phyloP scores from a whole-genome alignment of 495 filamentous ascomycete species.

The Talaromyces ruber region DNA sequence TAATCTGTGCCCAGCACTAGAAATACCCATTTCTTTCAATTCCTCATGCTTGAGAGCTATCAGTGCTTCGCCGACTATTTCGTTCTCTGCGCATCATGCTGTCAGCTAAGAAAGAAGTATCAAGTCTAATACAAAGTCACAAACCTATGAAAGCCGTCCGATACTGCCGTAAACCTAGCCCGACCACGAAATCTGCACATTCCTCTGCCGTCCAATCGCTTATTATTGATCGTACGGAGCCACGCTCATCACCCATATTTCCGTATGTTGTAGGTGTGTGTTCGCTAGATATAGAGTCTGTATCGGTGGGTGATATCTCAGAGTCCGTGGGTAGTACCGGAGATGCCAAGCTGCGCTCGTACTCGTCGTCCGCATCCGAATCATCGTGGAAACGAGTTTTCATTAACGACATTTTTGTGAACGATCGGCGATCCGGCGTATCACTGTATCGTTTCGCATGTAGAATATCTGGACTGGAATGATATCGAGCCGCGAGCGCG shows the following conservation, averaged over 20 bases:
- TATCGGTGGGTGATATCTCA: constrained; percentile 72
- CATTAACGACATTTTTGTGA: constrained; percentile 3
- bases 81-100: constrained; percentile 57
- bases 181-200: constrained; percentile 75
- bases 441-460: constrained; percentile 13
- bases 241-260: constrained; percentile 54
- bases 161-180: constrained; percentile 77
- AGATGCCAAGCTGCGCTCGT: constrained; percentile 73
- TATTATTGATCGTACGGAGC: constrained; percentile 70
- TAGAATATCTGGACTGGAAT: constrained; percentile 1
- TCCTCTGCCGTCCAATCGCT: constrained; percentile 85
- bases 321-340: constrained; percentile 66
- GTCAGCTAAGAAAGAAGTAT: constrained; percentile 17
- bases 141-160: constrained; percentile 71
- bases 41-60: constrained; percentile 86
- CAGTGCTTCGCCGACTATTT: constrained; percentile 85
- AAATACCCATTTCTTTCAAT: constrained; percentile 86
- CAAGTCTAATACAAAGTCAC: constrained; percentile 12
- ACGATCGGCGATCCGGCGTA: constrained; percentile 5
- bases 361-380: constrained; percentile 91
- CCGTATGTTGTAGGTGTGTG: constrained; percentile 85
- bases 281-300: constrained; percentile 70
- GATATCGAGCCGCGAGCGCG: not conserved
- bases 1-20: constrained; percentile 85
- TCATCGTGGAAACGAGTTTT: constrained; percentile 59